A percentile compares a stretch with the other conserved stretches of the same genome.
Evolutionary conservation across 495 filamentous ascomycete species (phyloP).

Genomic region (Glonium stellatum): DNA sequence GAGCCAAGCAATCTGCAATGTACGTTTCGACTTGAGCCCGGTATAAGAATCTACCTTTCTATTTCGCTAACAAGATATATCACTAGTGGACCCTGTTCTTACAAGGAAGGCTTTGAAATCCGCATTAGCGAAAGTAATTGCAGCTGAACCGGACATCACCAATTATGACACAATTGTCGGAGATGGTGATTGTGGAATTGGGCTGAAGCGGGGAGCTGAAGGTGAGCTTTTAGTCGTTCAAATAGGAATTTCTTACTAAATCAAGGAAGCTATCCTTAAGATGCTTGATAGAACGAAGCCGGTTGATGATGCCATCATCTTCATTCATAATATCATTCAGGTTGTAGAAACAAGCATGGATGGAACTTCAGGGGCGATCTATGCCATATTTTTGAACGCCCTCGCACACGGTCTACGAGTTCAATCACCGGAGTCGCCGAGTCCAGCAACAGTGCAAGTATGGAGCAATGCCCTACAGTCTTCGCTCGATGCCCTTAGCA

Average conservation of each 20-base stretch:
- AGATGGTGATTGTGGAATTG: conserved; percentile 92
- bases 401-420: conserved; percentile 67
- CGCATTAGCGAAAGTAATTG: conserved; percentile 66
- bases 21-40: conserved; percentile 30
- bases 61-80: conserved; percentile 7
- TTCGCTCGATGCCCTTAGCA: conserved; percentile 62
- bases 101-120: conserved; percentile 55
- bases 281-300: conserved; percentile 52
- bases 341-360: conserved; percentile 91
- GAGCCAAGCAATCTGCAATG: conserved; percentile 64
- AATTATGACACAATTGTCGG: conserved; percentile 87
- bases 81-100: conserved; percentile 50
- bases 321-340: conserved; percentile 67
- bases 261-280: conserved; percentile 54
- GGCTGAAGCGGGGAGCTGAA: conserved; percentile 84
- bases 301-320: conserved; percentile 61
- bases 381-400: conserved; percentile 92
- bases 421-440: conserved; percentile 43
- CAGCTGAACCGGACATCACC: conserved; percentile 76
- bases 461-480: conserved; percentile 71
- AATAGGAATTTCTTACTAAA: conserved; percentile 11
- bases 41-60: background rate
- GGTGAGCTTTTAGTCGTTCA: conserved; percentile 37
- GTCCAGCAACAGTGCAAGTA: conserved; percentile 44
- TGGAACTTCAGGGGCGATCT: conserved; percentile 89